Evolutionary conservation across 225 moss, liverwort and hornwort species (phyloP), one percentile per base, ranked within the genome.

Genomic region (Rhytidiadelphus loreus): DNA sequence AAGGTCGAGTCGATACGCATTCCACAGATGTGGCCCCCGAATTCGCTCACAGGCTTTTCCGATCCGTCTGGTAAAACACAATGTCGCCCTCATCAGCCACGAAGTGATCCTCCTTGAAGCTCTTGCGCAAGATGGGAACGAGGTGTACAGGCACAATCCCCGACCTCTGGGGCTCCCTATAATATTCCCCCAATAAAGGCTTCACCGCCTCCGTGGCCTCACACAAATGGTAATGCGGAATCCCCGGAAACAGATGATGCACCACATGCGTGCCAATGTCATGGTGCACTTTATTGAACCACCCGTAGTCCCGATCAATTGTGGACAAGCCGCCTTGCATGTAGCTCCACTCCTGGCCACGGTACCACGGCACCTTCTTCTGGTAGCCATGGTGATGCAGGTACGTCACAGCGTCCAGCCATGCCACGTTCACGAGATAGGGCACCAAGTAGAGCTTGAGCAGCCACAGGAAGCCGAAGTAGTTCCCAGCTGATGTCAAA

Each of bases 381-480:
- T 94, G 92, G 83, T 93, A 93, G 7, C 94, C 95, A 43, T 96
- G 94, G 89, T 96, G 96, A 82, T 96, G 96, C 6, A 96, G 90
- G 33, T 96, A 96, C 3, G 94, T 96, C 13, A 96, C 94, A 3
- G 89, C 75, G 70, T 89, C 96, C 44, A 96, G 76, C 93, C 92
- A 95, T 23, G 93, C 56, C 16, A 96, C 94, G 44, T 92, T 93
- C 66, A 93, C n/a, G 76, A 90, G 33, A 82, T 95, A 96, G 7
- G 95, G 95, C 17, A 90, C 81, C n/a, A 95, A 62, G 88, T 96
- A 95, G 7, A 96, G 90, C 89, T 96, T 95, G 43, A 92, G 55
- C 58, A 92, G 69, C 90, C 89, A 92, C 15, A 92, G 44, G 9
- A 93, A 83, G 3, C 96, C 94, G 19, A 90, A 28, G 13, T 90